These are phyloP conservation scores for Globisporangium irregulare DNA, from an alignment of 352 stramenopile genomes.

Conservation along the genomic window DNA sequence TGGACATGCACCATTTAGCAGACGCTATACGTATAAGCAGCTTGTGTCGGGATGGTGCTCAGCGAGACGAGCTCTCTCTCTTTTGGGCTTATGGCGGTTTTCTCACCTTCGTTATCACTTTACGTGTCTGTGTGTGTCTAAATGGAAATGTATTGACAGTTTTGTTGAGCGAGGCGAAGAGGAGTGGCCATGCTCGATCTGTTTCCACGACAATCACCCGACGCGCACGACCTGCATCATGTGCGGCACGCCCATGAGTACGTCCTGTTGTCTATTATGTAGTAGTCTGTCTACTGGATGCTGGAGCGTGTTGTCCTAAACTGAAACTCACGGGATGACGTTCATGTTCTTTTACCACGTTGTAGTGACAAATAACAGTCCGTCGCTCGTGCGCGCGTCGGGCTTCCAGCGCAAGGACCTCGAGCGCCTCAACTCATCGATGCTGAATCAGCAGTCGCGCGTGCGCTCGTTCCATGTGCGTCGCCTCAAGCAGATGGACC, in stretches of 20 bases:
- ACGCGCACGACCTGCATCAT: slow-evolving; percentile 80
- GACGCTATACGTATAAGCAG: neutral
- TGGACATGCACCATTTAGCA: neutral
- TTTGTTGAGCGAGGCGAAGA: slow-evolving; percentile 78
- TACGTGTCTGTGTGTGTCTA: neutral
- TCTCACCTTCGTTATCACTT: neutral
- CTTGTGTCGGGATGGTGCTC: neutral
- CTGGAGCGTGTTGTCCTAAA: neutral
- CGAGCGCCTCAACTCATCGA: slow-evolving; percentile 57
- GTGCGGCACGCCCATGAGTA: slow-evolving; percentile 62
- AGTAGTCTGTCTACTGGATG: too few species aligned
- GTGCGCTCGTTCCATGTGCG: slow-evolving; percentile 84
- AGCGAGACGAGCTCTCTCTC: neutral
- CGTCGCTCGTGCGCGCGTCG: slow-evolving; percentile 66
- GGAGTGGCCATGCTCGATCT: slow-evolving; percentile 86
- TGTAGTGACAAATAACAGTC: slow-evolving; percentile 42
- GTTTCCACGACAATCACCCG: slow-evolving; percentile 86
- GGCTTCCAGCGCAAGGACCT: slow-evolving; percentile 64
- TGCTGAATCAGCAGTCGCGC: slow-evolving; percentile 79
- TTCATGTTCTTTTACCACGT: neutral
- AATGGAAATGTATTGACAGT: slow-evolving; percentile 15
- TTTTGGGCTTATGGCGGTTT: neutral
- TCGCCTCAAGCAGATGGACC: slow-evolving; percentile 82
- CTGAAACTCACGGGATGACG: neutral
- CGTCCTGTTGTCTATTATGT: neutral